A percentile compares a stretch with the other conserved stretches of the same genome.
Evolutionary conservation across 1,139 yeast species (phyloP).

Genomic region (Hansenula lynferdii): DNA sequence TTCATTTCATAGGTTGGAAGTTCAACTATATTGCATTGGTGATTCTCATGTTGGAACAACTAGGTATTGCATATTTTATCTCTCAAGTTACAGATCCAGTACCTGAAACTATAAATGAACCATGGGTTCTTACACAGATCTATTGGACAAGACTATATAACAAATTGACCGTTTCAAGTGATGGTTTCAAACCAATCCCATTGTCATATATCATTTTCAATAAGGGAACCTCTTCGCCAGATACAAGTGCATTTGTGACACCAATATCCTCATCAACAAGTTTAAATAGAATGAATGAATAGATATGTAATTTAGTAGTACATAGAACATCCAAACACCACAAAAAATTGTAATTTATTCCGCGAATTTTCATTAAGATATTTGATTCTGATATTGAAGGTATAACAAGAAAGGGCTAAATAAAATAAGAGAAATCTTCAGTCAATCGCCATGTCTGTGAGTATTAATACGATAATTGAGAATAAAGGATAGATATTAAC

Average conservation of each 20-base stretch:
- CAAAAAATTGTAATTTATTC: no score
- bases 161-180: slow-evolving; percentile 5
- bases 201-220: slow-evolving; percentile 5
- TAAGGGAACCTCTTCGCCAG: background rate
- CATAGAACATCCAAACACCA: background rate
- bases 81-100: slow-evolving; percentile 14
- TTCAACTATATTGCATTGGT: slow-evolving; percentile 9
- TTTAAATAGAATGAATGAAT: slow-evolving; percentile 1
- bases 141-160: slow-evolving; percentile 10
- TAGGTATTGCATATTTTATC: slow-evolving; percentile 13
- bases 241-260: slow-evolving; percentile 4
- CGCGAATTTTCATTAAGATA: no score
- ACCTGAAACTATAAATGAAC: slow-evolving; percentile 12
- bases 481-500: no score
- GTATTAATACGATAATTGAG: no score
- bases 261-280: slow-evolving; percentile 4
- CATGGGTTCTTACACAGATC: slow-evolving; percentile 14
- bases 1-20: slow-evolving; percentile 3
- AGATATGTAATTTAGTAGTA: background rate
- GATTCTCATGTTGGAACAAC: slow-evolving; percentile 11
- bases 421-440: no score
- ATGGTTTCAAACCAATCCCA: slow-evolving; percentile 13
- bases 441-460: slow-evolving; percentile 1
- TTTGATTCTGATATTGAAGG: no score
- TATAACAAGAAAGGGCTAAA: no score